Percentiles rank a stretch among this genome's conserved stretches.
Conservation (phyloP, 495 filamentous ascomycete species). For the Platismatia glauca region DNA sequence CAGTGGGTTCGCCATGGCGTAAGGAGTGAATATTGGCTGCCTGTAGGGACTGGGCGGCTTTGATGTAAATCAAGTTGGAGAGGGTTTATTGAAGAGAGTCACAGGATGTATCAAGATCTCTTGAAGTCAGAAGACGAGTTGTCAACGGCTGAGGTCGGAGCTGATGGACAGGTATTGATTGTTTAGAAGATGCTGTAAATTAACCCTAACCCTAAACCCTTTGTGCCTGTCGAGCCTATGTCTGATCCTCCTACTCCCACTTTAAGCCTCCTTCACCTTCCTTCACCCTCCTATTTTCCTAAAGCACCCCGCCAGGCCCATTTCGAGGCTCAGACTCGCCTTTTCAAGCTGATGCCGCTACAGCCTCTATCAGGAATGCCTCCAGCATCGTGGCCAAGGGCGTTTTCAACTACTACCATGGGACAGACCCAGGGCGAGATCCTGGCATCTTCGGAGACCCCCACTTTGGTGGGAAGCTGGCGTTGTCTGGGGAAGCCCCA, state of each 20-base stretch:
- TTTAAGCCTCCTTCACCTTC: too few relatives aligned
- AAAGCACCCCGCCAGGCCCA: background rate
- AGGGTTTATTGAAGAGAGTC: background rate
- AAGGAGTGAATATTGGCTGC: conserved; percentile 12
- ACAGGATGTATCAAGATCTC: background rate
- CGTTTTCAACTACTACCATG: conserved; percentile 57
- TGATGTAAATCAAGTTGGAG: background rate
- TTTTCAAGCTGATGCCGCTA: background rate
- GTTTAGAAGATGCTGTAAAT: too few relatives aligned
- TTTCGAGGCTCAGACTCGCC: background rate
- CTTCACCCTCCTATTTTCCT: too few relatives aligned
- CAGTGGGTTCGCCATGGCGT: conserved; percentile 80
- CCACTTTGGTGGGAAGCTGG: conserved; percentile 68
- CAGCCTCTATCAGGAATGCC: conserved; percentile 52
- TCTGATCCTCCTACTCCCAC: too few relatives aligned
- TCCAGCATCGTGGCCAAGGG: conserved; percentile 54
- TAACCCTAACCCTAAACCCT: too few relatives aligned
- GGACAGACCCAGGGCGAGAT: conserved; percentile 49
- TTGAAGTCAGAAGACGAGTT: background rate
- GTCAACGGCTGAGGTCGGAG: background rate
- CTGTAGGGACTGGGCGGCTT: background rate
- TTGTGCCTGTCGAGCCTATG: too few relatives aligned
- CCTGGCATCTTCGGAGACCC: conserved; percentile 54
- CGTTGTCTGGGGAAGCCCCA: conserved; percentile 62
- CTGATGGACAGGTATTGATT: too few relatives aligned